phyloP scores from a whole-genome alignment of 1,139 yeast species.

The Yamadazyma membranifaciens region DNA sequence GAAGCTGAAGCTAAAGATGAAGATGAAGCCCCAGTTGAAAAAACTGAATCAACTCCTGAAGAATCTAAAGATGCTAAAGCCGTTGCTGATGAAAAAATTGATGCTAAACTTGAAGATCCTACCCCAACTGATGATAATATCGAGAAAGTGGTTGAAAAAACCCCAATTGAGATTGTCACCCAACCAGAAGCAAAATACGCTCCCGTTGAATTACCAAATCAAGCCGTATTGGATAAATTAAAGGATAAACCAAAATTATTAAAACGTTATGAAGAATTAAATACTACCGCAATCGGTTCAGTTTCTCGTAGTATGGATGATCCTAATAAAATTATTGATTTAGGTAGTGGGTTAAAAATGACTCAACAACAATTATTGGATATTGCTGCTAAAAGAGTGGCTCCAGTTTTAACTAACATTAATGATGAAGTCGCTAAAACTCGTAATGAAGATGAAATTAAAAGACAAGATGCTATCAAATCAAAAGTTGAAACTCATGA shows the following conservation, averaged over 20 bases:
- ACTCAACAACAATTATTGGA: slow-evolving; percentile 56
- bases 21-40: slow-evolving; percentile 7
- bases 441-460: slow-evolving; percentile 46
- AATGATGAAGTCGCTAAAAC: slow-evolving; percentile 51
- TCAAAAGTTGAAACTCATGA: slow-evolving; percentile 43
- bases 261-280: slow-evolving; percentile 48
- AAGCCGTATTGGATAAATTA: slow-evolving; percentile 40
- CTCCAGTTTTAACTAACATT: slow-evolving; percentile 52
- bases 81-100: slow-evolving; percentile 6
- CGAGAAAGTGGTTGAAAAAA: slow-evolving; percentile 24
- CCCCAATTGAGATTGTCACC: slow-evolving; percentile 33
- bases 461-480: slow-evolving; percentile 39
- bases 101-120: slow-evolving; percentile 7
- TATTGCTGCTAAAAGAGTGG: slow-evolving; percentile 55
- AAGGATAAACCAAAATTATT: slow-evolving; percentile 50
- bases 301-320: slow-evolving; percentile 46
- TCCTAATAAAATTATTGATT: slow-evolving; percentile 48
- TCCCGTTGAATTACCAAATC: slow-evolving; percentile 35
- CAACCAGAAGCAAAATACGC: slow-evolving; percentile 34
- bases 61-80: slow-evolving; percentile 10
- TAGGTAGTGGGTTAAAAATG: slow-evolving; percentile 56
- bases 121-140: slow-evolving; percentile 24
- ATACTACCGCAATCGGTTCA: slow-evolving; percentile 47
- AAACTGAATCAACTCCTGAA: slow-evolving; percentile 9
- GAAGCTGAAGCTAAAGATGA: slow-evolving; percentile 7